These are phyloP conservation scores for Uronychia setigera DNA, from an alignment of 73 alveolate species.

Conservation along the genomic window DNA sequence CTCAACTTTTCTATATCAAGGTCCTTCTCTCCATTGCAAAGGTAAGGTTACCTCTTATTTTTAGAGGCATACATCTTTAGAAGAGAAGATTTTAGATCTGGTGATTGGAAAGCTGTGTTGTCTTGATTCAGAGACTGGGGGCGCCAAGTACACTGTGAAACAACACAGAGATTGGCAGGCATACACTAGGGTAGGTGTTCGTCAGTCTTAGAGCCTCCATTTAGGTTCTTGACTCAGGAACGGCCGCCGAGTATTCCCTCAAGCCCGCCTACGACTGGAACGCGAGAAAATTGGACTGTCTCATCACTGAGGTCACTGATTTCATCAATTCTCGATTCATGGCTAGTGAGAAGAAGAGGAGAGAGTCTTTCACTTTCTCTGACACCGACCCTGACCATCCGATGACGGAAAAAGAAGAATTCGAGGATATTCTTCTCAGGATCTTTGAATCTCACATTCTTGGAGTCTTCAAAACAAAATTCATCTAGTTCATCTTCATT, in stretches of 20 bases:
- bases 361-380: background rate
- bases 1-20: background rate
- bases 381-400: background rate
- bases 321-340: background rate
- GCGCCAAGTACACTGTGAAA: background rate
- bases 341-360: background rate
- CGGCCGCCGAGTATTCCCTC: slow-evolving; percentile 1
- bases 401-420: background rate
- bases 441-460: background rate
- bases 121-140: background rate
- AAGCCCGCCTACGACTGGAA: slow-evolving; percentile 4
- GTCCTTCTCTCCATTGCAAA: background rate
- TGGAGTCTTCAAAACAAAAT: background rate
- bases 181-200: background rate
- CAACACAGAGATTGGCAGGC: background rate
- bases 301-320: background rate
- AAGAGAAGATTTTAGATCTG: background rate
- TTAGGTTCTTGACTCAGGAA: background rate
- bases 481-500: background rate
- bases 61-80: background rate
- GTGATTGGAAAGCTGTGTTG: background rate
- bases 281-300: background rate
- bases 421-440: background rate
- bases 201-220: background rate
- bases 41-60: background rate